Conservation (phyloP, 1,139 yeast species). For the Scheffersomyces titani region DNA sequence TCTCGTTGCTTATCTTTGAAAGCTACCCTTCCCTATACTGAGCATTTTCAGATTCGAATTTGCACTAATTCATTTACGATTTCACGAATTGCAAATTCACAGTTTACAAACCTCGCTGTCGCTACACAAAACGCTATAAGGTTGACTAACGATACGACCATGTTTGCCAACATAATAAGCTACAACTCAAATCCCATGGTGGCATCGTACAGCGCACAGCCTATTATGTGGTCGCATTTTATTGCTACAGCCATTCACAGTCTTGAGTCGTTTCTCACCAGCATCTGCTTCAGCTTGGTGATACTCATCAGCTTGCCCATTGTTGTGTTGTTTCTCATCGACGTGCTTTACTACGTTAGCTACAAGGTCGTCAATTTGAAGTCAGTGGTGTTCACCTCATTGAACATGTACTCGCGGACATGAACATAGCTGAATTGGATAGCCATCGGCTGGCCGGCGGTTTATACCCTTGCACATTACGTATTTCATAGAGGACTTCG, state of each 20-base stretch:
- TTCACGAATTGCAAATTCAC: background rate
- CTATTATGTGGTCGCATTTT: background rate
- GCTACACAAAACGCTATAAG: background rate
- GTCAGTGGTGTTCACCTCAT: background rate
- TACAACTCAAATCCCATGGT: background rate
- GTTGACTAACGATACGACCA: background rate
- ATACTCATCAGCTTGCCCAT: background rate
- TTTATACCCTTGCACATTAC: background rate
- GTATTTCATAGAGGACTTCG: background rate
- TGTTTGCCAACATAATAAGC: background rate
- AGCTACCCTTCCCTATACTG: background rate
- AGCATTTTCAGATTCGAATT: background rate
- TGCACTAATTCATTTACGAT: background rate
- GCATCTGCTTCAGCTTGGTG: conserved; percentile 1
- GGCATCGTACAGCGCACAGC: background rate
- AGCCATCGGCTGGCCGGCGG: background rate
- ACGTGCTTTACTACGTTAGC: background rate
- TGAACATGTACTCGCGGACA: background rate
- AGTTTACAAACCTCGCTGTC: background rate
- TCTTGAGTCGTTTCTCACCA: background rate
- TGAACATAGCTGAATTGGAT: background rate
- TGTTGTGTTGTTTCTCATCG: background rate
- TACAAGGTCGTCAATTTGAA: background rate
- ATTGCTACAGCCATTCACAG: background rate
- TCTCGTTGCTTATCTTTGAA: background rate